A percentile compares a stretch with the other conserved stretches of the same genome.
These are phyloP conservation scores for Quercus gilva DNA, from an alignment of 306 rosid species.

Conservation along the genomic window DNA sequence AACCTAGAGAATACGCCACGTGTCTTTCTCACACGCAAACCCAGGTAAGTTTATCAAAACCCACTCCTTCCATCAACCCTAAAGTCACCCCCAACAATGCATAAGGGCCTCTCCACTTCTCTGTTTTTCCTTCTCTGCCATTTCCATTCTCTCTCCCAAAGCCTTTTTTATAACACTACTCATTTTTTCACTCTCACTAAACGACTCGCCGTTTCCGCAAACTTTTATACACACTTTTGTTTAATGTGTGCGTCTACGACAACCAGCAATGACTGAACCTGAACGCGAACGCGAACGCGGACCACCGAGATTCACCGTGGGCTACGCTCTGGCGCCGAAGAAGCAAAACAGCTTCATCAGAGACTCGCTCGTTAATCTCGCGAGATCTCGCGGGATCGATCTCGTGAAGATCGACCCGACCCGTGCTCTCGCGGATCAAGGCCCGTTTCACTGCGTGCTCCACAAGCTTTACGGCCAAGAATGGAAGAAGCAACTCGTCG, in stretches of 20 bases:
- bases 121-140: background rate
- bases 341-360: constrained; percentile 81
- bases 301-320: constrained; percentile 42
- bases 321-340: constrained; percentile 81
- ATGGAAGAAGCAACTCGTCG: constrained; percentile 58
- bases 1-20: constrained; percentile 32
- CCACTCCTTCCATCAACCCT: constrained; percentile 37
- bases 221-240: background rate
- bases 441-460: constrained; percentile 74
- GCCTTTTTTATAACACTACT: too few relatives aligned
- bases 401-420: constrained; percentile 55
- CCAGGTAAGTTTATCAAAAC: constrained; percentile 27
- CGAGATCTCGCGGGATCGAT: constrained; percentile 64
- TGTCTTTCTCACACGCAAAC: constrained; percentile 12
- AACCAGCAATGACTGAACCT: constrained; percentile 56
- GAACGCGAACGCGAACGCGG: too few relatives aligned
- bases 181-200: background rate
- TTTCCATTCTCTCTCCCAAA: background rate
- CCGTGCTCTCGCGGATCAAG: constrained; percentile 58
- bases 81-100: too few relatives aligned
- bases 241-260: constrained; percentile 24
- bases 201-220: background rate
- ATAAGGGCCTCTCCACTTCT: background rate
- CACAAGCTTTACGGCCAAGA: constrained; percentile 80
- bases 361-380: constrained; percentile 55